Conservation (phyloP, 495 filamentous ascomycete species). For the Lasiosphaeriaceae sp. region DNA sequence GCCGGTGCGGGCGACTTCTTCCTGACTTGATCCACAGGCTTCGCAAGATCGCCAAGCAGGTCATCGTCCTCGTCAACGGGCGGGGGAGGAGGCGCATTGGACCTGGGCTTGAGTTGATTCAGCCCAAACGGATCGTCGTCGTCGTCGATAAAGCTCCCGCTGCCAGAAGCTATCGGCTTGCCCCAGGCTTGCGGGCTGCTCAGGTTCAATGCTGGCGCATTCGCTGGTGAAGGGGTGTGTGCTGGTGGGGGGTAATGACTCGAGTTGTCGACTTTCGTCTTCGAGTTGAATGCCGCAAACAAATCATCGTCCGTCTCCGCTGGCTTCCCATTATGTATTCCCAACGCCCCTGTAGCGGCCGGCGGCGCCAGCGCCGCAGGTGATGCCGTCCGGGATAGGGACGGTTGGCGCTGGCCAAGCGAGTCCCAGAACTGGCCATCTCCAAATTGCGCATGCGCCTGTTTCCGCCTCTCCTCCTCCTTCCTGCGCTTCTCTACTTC, state of each 20-base stretch:
- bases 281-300: constrained; percentile 58
- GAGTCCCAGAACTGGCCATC: constrained; percentile 69
- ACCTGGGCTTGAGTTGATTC: constrained; percentile 53
- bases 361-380: constrained; percentile 32
- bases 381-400: constrained; percentile 32
- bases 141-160: constrained; percentile 30
- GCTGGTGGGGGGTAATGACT: constrained; percentile 56
- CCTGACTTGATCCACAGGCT: constrained; percentile 76
- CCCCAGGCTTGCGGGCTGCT: constrained; percentile 37
- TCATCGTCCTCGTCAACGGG: constrained; percentile 79
- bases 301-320: constrained; percentile 51
- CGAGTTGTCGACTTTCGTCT: constrained; percentile 57
- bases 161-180: constrained; percentile 15
- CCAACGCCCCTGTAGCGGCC: constrained; percentile 4
- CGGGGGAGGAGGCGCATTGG: constrained; percentile 28
- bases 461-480: constrained; percentile 65
- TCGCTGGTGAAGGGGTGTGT: constrained; percentile 21
- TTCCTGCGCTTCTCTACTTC: constrained; percentile 73
- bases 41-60: constrained; percentile 79
- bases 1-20: constrained; percentile 31
- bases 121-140: constrained; percentile 91
- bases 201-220: constrained; percentile 29
- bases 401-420: constrained; percentile 39
- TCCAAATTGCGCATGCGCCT: constrained; percentile 71
- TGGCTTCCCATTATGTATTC: constrained; percentile 26